Evolutionary conservation across 1,284 basidiomycete genomes (phyloP), one percentile per base, ranked within the genome.

Genomic region (Trichosporon ovoides): DNA sequence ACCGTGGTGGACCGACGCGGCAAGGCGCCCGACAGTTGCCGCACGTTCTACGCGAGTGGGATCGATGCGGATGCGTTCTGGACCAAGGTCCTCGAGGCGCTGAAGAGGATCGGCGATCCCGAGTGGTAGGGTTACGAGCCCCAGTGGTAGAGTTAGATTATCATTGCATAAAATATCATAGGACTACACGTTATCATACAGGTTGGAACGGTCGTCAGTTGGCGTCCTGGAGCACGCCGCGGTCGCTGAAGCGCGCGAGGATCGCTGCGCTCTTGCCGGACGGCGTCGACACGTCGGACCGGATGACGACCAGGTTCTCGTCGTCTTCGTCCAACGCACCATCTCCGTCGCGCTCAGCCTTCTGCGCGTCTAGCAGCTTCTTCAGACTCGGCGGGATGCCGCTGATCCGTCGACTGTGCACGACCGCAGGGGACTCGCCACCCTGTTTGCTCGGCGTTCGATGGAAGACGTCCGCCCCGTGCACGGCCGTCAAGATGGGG

Each of bases 41-140:
- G 31, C 16, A 62, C 60, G 28, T 56, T 31, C 13, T 62, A 57
- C 6, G 64, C 64, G 7, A 54, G 38, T 11, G 54, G 33, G 9
- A 59, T 66, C 7, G 52, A 66, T 22, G 56, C 57, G 6, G 35
- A 43, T 4, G 37, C 48, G 3, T 66, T 66, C 53, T 59, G 58
- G 55, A 57, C 56, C 20, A 40, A 60, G 6, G 56, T 66, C 2
- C 16, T 66, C 19, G 58, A 59, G 19, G 55, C 59, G 3, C 38
- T 63, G 10, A 9, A 53, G 55, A 51, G 59, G 7, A 53, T 59
- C 18, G 61, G 62, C 7, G 36, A 58, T 18, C 55, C 59, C 1
- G 48, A 53, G 22, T 14, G 38, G 19, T 60, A 53, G 19, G 5
- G 11, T n/a, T 18, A n/a, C 31, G 38, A n/a, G n/a, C n/a, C n/a